A percentile compares a stretch with the other conserved stretches of the same genome.
Conservation (phyloP, 208 protist genomes). For the Trichomonas tenax region DNA sequence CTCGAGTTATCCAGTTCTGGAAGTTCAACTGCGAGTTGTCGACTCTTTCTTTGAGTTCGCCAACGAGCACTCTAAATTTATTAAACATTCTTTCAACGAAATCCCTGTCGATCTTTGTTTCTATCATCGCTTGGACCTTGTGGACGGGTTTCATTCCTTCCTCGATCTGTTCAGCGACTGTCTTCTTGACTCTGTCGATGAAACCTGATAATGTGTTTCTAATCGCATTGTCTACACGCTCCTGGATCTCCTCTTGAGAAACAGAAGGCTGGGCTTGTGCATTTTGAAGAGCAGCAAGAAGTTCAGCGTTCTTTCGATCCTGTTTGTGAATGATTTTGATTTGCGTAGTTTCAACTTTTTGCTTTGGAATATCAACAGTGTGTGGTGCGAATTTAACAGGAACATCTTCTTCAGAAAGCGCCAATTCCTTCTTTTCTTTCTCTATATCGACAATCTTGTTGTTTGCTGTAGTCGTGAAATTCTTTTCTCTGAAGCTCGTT, state of each 20-base stretch:
- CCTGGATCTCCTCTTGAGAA: neutral
- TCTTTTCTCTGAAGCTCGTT: neutral
- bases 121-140: neutral
- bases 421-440: neutral
- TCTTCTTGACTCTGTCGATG: neutral
- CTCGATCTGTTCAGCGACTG: neutral
- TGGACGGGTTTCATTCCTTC: neutral
- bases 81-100: constrained; percentile 21
- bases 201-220: neutral
- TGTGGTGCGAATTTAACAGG: neutral
- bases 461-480: neutral
- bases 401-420: neutral
- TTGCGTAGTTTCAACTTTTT: neutral
- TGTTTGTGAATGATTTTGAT: neutral
- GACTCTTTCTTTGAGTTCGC: neutral
- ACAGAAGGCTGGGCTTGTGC: neutral
- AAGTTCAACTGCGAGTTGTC: neutral
- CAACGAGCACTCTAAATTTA: neutral
- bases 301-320: neutral
- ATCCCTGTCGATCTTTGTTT: neutral
- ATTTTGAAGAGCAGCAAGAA: neutral
- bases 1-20: neutral
- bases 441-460: neutral
- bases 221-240: neutral
- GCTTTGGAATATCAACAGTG: neutral